These are phyloP conservation scores for Rhynchosporium secalis DNA, from an alignment of 2,329 filamentous ascomycete genomes.

Conservation along the genomic window DNA sequence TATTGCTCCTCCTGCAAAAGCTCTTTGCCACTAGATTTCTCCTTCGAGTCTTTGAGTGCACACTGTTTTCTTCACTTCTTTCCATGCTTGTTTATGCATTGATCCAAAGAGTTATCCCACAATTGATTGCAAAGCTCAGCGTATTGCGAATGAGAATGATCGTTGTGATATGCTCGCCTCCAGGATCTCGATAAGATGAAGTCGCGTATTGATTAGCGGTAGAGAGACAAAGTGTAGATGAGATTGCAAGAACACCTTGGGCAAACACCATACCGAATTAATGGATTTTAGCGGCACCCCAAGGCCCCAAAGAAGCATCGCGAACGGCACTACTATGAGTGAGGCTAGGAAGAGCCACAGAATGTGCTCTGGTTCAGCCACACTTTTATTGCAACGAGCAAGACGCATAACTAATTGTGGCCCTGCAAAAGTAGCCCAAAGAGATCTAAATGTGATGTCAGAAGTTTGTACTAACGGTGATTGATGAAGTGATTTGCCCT, in stretches of 20 bases:
- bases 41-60: neutral
- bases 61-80: neutral
- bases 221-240: slow-evolving; percentile 42
- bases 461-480: neutral
- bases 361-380: slow-evolving; percentile 38
- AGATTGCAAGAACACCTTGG: slow-evolving; percentile 45
- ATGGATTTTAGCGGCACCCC: slow-evolving; percentile 48
- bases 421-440: slow-evolving; percentile 27
- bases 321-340: slow-evolving; percentile 45
- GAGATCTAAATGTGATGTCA: slow-evolving; percentile 16
- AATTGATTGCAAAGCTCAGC: slow-evolving; percentile 50
- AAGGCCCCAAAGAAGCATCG: slow-evolving; percentile 51
- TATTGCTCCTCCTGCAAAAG: no score
- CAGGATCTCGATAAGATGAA: slow-evolving; percentile 48
- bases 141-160: slow-evolving; percentile 50
- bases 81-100: slow-evolving; percentile 23
- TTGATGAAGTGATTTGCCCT: slow-evolving; percentile 20
- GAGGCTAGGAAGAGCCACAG: slow-evolving; percentile 39
- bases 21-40: neutral
- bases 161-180: slow-evolving; percentile 49
- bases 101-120: slow-evolving; percentile 51
- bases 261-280: slow-evolving; percentile 48
- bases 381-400: slow-evolving; percentile 44
- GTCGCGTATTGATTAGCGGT: slow-evolving; percentile 49
- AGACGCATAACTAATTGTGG: slow-evolving; percentile 35